Evolutionary conservation across 2,329 filamentous ascomycete species (phyloP).

Genomic region (Rachicladosporium sp.): DNA sequence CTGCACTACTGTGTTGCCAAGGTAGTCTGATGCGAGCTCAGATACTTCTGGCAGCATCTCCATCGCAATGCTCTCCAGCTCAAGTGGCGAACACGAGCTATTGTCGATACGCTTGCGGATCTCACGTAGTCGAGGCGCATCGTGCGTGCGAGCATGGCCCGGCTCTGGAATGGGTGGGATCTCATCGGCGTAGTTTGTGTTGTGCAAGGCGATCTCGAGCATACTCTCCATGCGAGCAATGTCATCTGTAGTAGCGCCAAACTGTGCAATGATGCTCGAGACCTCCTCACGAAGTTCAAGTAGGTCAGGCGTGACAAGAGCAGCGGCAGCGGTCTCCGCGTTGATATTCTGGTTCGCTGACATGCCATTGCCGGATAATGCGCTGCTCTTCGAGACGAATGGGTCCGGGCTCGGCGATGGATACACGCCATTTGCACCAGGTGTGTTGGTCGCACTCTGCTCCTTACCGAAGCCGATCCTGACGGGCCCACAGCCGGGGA

Average conservation of each 20-base stretch:
- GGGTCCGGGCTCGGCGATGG: constrained; percentile 87
- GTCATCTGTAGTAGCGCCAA: constrained; percentile 76
- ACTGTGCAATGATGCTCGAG: constrained; percentile 70
- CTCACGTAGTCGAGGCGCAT: constrained; percentile 86
- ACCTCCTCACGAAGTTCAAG: constrained; percentile 73
- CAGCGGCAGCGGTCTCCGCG: constrained; percentile 36
- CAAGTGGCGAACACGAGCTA: constrained; percentile 67
- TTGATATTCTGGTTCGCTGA: constrained; percentile 22
- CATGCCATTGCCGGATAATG: constrained; percentile 24
- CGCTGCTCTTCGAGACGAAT: constrained; percentile 36
- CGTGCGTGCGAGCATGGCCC: constrained; percentile 76
- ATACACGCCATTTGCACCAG: constrained; percentile 75
- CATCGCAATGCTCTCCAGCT: constrained; percentile 84
- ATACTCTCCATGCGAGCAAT: constrained; percentile 56
- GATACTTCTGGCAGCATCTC: constrained; percentile 96
- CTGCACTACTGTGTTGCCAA: constrained; percentile 98
- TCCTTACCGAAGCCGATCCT: constrained; percentile 97
- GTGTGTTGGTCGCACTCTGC: constrained; percentile 75
- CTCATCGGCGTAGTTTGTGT: constrained; percentile 60
- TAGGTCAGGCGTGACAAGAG: constrained; percentile 59
- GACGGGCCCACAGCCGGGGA: constrained; percentile 87
- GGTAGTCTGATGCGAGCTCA: constrained; percentile 86
- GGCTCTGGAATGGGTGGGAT: constrained; percentile 84
- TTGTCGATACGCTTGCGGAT: constrained; percentile 98
- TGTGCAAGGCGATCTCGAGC: constrained; percentile 67